These are phyloP conservation scores for Tricholoma matsutake DNA, from an alignment of 768 basidiomycete species.

Conservation along the genomic window DNA sequence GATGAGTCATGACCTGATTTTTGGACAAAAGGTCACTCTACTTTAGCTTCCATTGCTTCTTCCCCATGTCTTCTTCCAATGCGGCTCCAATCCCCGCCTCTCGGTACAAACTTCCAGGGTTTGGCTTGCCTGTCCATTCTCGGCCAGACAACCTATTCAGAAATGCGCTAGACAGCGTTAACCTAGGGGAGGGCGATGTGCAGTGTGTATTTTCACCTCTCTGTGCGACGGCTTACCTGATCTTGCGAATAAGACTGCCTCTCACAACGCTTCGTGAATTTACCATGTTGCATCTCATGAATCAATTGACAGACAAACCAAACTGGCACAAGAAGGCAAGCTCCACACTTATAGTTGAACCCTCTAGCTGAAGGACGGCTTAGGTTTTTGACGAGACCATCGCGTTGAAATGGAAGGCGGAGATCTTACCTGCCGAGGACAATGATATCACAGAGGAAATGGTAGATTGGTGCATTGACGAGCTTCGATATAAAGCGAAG, in stretches of 20 bases:
- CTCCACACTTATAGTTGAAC: not conserved
- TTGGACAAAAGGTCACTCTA: not conserved
- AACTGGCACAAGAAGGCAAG: slow-evolving; percentile 15
- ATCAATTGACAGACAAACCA: slow-evolving; percentile 15
- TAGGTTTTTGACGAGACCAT: not conserved
- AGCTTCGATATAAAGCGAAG: slow-evolving; percentile 16
- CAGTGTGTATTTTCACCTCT: not conserved
- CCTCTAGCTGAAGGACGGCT: not conserved
- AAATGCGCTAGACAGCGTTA: not conserved
- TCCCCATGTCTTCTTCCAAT: not conserved
- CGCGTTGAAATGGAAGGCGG: not conserved
- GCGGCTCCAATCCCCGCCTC: not conserved
- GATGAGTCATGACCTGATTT: too few relatives aligned
- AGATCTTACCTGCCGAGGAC: not conserved
- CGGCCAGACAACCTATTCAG: not conserved
- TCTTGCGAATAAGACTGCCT: slow-evolving; percentile 5
- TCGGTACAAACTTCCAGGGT: slow-evolving; percentile 2
- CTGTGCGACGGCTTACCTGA: not conserved
- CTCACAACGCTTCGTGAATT: slow-evolving; percentile 17
- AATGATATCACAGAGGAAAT: slow-evolving; percentile 9
- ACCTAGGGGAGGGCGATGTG: not conserved
- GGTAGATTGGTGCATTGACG: slow-evolving; percentile 18
- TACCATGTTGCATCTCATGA: slow-evolving; percentile 17
- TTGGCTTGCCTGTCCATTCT: slow-evolving; percentile 3
- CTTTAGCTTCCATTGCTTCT: not conserved